Evolutionary conservation across 2,329 filamentous ascomycete species (phyloP), one percentile per base, ranked within the genome.

Genomic region (Rhynchosporium graminicola): DNA sequence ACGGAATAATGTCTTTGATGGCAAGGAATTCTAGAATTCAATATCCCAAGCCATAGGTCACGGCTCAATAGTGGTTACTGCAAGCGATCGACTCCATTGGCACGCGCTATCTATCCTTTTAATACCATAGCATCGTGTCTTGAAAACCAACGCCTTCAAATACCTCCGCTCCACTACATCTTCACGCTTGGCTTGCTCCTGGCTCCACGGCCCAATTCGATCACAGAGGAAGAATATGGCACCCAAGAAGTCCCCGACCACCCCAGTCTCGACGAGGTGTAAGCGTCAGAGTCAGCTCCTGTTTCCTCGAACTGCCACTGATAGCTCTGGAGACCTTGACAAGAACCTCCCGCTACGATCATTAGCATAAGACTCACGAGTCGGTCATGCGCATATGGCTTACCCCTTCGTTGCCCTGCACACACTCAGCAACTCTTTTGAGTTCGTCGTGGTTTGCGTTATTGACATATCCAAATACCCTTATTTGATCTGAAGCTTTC

Each of bases 371-470:
- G 20, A 42, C n/a, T 59, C 43, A 36, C 43, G 20, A 36, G 42
- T 45, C 10, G 20, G 33, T 10, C 50, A 20, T 29, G 58, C 2
- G 2, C 2, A 13, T 58, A 6, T 36, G 33, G 33, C 90, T 80
- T 83, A 96, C 93, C 67, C 89, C 91, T 81, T 97, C 91, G 71
- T 92, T 97, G 67, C 89, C 89, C 73, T 93, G 89, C 0, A 99
- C 94, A 62, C 89, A 88, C 73, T 97, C 90, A n/a, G 88, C 91
- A 26, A 99, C 90, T 77, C 89, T 95, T 68, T 83, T 86, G 50
- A 99, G 83, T 70, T 87, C 86, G 75, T 97, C 92, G 74, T 98
- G 89, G 74, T 98, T 98, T 67, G 85, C 80, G 77, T 83, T 87
- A 73, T 94, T 91, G 47, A 93, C 91, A 70, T 86, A 87, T 65